Evolutionary conservation across 2,329 filamentous ascomycete species (phyloP).

Genomic region (Ascochyta lentis): DNA sequence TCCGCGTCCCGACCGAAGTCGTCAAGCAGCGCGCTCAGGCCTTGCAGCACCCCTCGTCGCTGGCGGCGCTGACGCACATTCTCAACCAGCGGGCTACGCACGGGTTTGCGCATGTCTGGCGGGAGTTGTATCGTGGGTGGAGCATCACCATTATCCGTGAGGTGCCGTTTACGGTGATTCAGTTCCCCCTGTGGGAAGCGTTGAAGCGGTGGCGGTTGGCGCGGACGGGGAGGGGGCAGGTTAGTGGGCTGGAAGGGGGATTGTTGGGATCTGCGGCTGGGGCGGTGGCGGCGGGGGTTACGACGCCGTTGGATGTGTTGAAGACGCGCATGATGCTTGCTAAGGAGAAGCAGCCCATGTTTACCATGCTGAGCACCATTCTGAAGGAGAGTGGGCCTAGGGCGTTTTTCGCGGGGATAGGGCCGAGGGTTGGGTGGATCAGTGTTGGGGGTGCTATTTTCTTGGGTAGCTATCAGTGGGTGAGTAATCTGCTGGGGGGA

Average conservation of each 20-base stretch:
- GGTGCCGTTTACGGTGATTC: slow-evolving; percentile 95
- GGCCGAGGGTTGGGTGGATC: slow-evolving; percentile 91
- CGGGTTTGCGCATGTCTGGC: slow-evolving; percentile 67
- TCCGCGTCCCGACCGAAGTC: slow-evolving; percentile 94
- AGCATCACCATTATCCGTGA: slow-evolving; percentile 92
- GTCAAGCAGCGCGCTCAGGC: slow-evolving; percentile 97
- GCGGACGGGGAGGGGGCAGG: slow-evolving; percentile 53
- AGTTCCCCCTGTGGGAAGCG: slow-evolving; percentile 96
- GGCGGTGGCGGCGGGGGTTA: slow-evolving; percentile 83
- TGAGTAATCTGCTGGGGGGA: slow-evolving; percentile 73
- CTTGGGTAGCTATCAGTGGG: slow-evolving; percentile 90
- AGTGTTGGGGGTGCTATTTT: slow-evolving; percentile 94
- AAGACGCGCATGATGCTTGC: slow-evolving; percentile 97
- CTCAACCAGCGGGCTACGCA: slow-evolving; percentile 51
- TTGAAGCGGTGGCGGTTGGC: slow-evolving; percentile 76
- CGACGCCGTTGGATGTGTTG: slow-evolving; percentile 92
- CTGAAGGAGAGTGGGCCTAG: slow-evolving; percentile 67
- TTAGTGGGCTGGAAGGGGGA: slow-evolving; percentile 79
- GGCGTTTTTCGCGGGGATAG: slow-evolving; percentile 78
- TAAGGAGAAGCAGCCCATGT: slow-evolving; percentile 67
- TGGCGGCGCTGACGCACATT: slow-evolving; percentile 74
- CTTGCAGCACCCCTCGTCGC: slow-evolving; percentile 74
- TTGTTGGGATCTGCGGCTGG: slow-evolving; percentile 84
- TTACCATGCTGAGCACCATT: slow-evolving; percentile 68
- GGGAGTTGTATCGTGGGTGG: slow-evolving; percentile 90